A percentile compares a stretch with the other conserved stretches of the same genome.
Evolutionary conservation across 306 rosid genomes (phyloP).

Genomic region (Inga leiocalycina): DNA sequence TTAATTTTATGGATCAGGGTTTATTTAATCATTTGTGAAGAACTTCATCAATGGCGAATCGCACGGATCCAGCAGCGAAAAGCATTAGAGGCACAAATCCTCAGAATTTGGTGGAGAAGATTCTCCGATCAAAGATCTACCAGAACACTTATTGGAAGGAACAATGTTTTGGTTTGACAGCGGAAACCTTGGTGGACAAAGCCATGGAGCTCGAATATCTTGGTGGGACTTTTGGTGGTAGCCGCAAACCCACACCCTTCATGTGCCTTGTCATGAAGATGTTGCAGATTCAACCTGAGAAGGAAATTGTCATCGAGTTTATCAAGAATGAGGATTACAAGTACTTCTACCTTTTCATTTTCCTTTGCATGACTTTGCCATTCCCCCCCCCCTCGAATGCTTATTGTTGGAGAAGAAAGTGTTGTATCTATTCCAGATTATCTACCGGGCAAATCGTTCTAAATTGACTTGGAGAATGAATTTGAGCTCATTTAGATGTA

Average conservation of each 20-base stretch:
- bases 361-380: not conserved
- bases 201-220: slow-evolving; percentile 98
- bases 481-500: not conserved
- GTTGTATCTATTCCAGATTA: not conserved
- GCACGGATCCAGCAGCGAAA: slow-evolving; percentile 94
- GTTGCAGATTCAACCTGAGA: slow-evolving; percentile 99
- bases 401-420: not conserved
- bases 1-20: slow-evolving; percentile 27
- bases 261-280: slow-evolving; percentile 97
- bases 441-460: not conserved
- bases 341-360: slow-evolving; percentile 36
- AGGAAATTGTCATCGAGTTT: slow-evolving; percentile 95
- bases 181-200: slow-evolving; percentile 93
- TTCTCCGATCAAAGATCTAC: slow-evolving; percentile 90
- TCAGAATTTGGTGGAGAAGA: slow-evolving; percentile 93
- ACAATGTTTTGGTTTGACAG: slow-evolving; percentile 95
- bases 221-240: slow-evolving; percentile 93
- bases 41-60: slow-evolving; percentile 76
- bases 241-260: slow-evolving; percentile 91
- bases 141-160: slow-evolving; percentile 97
- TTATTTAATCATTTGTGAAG: slow-evolving; percentile 1
- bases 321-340: slow-evolving; percentile 95
- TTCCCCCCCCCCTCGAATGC: not conserved
- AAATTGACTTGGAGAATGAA: not conserved
- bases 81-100: slow-evolving; percentile 96